A percentile compares a stretch with the other conserved stretches of the same genome.
Conservation (phyloP, 1,139 yeast genomes). For the Zygoascus meyerae region DNA sequence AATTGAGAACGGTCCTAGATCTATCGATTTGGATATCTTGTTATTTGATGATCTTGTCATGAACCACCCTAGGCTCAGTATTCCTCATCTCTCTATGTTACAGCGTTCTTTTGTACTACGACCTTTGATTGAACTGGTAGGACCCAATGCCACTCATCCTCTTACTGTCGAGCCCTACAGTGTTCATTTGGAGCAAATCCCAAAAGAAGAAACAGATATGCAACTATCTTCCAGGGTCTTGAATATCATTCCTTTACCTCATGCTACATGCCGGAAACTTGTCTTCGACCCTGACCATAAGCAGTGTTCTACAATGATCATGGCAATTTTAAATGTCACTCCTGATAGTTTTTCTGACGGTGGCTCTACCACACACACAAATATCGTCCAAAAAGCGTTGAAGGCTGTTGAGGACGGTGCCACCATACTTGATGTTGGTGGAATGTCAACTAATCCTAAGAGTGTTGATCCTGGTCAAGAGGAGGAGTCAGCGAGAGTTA, state of each 20-base stretch:
- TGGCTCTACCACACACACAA: constrained; percentile 42
- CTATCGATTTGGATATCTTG: constrained; percentile 82
- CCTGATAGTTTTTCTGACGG: constrained; percentile 98
- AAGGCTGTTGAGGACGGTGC: constrained; percentile 52
- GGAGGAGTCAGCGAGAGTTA: constrained; percentile 59
- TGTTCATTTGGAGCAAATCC: constrained; percentile 58
- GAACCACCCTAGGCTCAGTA: constrained; percentile 53
- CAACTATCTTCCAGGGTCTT: constrained; percentile 30
- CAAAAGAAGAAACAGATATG: constrained; percentile 32
- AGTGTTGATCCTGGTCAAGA: constrained; percentile 51
- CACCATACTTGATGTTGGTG: constrained; percentile 81
- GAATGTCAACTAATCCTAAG: constrained; percentile 87
- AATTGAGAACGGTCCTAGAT: constrained; percentile 85
- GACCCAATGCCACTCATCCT: constrained; percentile 65
- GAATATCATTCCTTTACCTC: constrained; percentile 31
- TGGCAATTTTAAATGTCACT: constrained; percentile 86
- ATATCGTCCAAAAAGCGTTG: constrained; percentile 39
- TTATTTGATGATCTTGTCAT: constrained; percentile 56
- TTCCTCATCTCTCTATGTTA: constrained; percentile 85
- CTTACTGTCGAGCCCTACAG: constrained; percentile 76
- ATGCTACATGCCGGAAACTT: constrained; percentile 17
- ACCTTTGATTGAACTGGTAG: constrained; percentile 76
- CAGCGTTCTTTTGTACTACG: constrained; percentile 86
- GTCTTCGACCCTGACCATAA: constrained; percentile 25
- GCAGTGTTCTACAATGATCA: constrained; percentile 38